Evolutionary conservation across 495 filamentous ascomycete species (phyloP).

Genomic region (Elasticomyces elasticus): DNA sequence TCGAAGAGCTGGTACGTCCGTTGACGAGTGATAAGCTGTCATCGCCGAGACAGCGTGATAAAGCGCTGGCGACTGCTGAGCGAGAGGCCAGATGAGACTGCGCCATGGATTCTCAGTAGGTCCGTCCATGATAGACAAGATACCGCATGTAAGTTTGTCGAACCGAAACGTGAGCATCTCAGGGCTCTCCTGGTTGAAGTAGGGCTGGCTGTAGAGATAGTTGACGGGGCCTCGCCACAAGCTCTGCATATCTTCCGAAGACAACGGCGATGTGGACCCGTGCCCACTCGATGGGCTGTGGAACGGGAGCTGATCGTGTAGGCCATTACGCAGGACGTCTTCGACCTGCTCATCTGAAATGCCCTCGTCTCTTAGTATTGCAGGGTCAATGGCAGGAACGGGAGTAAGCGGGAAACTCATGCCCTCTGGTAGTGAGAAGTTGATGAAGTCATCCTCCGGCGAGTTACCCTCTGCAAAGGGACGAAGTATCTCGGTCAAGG

Average conservation of each 20-base stretch:
- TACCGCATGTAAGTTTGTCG: constrained; percentile 62
- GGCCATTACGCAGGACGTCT: background rate
- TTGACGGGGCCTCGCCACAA: constrained; percentile 8
- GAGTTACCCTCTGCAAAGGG: constrained; percentile 5
- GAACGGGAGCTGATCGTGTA: background rate
- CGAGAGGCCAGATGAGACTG: constrained; percentile 63
- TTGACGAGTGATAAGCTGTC: constrained; percentile 65
- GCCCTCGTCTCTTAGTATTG: background rate
- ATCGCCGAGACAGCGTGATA: constrained; percentile 67
- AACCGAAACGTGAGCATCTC: constrained; percentile 62
- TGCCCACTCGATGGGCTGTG: background rate
- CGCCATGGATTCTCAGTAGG: constrained; percentile 69
- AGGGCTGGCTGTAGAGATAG: constrained; percentile 38
- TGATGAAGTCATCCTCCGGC: constrained; percentile 7
- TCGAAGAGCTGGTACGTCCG: constrained; percentile 46
- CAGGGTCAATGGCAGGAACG: background rate
- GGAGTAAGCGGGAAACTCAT: constrained; percentile 7
- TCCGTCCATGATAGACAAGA: constrained; percentile 67
- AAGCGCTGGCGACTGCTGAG: constrained; percentile 55
- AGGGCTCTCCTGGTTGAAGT: constrained; percentile 40
- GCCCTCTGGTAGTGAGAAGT: constrained; percentile 11
- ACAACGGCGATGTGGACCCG: background rate
- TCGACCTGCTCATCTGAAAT: constrained; percentile 5
- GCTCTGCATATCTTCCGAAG: background rate
- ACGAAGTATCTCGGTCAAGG: constrained; percentile 12